Conservation (phyloP, 2,329 filamentous ascomycete genomes). For the Arthrocladium fulminans region DNA sequence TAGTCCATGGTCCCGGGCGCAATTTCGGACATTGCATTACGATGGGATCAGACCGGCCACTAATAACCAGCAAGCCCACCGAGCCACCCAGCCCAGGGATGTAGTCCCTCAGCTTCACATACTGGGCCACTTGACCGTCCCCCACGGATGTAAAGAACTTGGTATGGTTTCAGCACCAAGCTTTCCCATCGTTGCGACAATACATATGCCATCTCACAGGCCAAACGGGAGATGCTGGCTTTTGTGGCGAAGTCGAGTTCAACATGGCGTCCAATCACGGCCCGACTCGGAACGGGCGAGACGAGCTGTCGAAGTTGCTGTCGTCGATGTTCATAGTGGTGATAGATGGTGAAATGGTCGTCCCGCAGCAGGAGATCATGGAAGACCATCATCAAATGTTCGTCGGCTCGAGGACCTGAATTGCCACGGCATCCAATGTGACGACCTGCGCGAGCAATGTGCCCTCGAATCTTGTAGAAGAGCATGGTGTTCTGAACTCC, state of each 20-base stretch:
- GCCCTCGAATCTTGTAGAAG: slow-evolving; percentile 74
- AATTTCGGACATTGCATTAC: slow-evolving; percentile 36
- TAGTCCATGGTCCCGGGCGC: slow-evolving; percentile 57
- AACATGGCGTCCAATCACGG: slow-evolving; percentile 58
- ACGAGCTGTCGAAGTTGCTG: slow-evolving; percentile 50
- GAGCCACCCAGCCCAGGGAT: slow-evolving; percentile 67
- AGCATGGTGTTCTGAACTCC: slow-evolving; percentile 50
- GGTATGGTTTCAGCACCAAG: slow-evolving; percentile 64
- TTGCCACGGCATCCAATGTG: slow-evolving; percentile 60
- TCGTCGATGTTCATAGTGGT: slow-evolving; percentile 33
- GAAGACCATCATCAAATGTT: slow-evolving; percentile 38
- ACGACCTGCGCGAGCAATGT: slow-evolving; percentile 62
- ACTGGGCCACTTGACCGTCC: slow-evolving; percentile 34
- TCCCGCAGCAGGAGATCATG: slow-evolving; percentile 52
- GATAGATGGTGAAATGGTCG: slow-evolving; percentile 42
- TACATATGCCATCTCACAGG: slow-evolving; percentile 56
- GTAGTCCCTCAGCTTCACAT: slow-evolving; percentile 81
- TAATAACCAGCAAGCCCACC: slow-evolving; percentile 65
- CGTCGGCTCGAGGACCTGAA: slow-evolving; percentile 32
- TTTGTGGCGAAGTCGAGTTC: slow-evolving; percentile 58
- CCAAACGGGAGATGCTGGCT: slow-evolving; percentile 35
- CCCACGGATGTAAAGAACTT: slow-evolving; percentile 67
- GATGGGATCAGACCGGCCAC: slow-evolving; percentile 60
- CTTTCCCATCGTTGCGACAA: slow-evolving; percentile 63
- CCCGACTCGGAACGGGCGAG: slow-evolving; percentile 48